These are phyloP conservation scores for Clarireedia paspali DNA, from an alignment of 2,329 filamentous ascomycete genomes.

Conservation along the genomic window DNA sequence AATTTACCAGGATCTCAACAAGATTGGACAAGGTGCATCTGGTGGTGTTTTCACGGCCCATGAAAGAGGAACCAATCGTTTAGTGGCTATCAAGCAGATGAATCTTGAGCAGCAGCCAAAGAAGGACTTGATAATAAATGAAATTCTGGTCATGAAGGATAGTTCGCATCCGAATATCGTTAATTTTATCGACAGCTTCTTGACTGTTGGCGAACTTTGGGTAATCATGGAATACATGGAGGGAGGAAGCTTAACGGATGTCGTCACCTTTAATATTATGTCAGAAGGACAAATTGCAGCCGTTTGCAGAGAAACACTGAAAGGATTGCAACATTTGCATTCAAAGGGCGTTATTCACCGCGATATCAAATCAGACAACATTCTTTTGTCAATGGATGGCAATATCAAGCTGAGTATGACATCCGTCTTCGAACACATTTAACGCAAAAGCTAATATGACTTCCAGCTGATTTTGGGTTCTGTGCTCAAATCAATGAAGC, in stretches of 20 bases:
- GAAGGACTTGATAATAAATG: conserved; percentile 98
- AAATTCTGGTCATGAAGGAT: conserved; percentile 98
- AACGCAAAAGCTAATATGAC: conserved; percentile 27
- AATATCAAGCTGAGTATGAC: conserved; percentile 92
- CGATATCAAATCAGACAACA: conserved; percentile 99
- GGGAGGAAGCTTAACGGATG: conserved; percentile 92
- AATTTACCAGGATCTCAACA: conserved; percentile 79
- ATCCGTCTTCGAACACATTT: not conserved
- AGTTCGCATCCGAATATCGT: conserved; percentile 98
- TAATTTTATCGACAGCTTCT: conserved; percentile 97
- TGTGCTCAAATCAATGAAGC: conserved; percentile 97
- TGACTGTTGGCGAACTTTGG: conserved; percentile 87
- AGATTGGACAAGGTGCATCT: conserved; percentile 95
- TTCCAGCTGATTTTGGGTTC: conserved; percentile 88
- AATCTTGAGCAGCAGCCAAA: conserved; percentile 97
- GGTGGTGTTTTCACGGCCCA: conserved; percentile 92
- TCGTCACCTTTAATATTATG: conserved; percentile 99
- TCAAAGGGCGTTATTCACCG: conserved; percentile 97
- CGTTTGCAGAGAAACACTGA: conserved; percentile 87
- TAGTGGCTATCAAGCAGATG: conserved; percentile 99
- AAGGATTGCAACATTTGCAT: conserved; percentile 88
- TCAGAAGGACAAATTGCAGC: conserved; percentile 94
- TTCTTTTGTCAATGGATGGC: conserved; percentile 84
- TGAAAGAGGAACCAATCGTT: conserved; percentile 72
- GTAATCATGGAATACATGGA: conserved; percentile 99